phyloP scores from a whole-genome alignment of 768 basidiomycete species.

The Filobasidium floriforme region DNA sequence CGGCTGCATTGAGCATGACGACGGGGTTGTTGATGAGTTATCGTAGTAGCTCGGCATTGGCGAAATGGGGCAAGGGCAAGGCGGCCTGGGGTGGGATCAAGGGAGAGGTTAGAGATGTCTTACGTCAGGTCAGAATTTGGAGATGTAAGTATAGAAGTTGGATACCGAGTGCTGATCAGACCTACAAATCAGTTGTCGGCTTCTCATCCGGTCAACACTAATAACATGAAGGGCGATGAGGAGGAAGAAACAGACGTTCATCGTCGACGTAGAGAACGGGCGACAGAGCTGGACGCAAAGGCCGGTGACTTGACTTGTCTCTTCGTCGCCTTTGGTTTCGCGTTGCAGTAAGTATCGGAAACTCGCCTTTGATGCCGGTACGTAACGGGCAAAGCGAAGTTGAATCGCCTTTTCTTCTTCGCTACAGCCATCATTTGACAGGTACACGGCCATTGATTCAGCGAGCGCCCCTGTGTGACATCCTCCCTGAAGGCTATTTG shows the following conservation, averaged over 20 bases:
- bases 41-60: constrained; percentile 36
- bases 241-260: neutral
- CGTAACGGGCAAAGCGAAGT: neutral
- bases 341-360: constrained; percentile 35
- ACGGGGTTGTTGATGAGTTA: constrained; percentile 41
- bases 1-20: constrained; percentile 18
- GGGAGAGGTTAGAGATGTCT: constrained; percentile 33
- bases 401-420: neutral
- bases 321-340: constrained; percentile 40
- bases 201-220: neutral
- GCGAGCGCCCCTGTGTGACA: constrained; percentile 39
- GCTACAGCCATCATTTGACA: constrained; percentile 39
- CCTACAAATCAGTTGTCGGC: neutral
- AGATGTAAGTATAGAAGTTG: neutral
- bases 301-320: constrained; percentile 37
- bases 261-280: neutral
- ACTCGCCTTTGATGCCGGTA: neutral
- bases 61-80: constrained; percentile 42
- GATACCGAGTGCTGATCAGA: neutral
- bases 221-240: neutral
- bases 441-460: constrained; percentile 32
- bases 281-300: constrained; percentile 11
- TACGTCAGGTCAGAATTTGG: constrained; percentile 35
- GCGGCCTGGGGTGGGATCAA: constrained; percentile 37
- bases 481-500: constrained; percentile 41